A percentile compares a stretch with the other conserved stretches of the same genome.
Evolutionary conservation across 108 stramenopile species (phyloP).

Genomic region (Mediolabrus comicus): DNA sequence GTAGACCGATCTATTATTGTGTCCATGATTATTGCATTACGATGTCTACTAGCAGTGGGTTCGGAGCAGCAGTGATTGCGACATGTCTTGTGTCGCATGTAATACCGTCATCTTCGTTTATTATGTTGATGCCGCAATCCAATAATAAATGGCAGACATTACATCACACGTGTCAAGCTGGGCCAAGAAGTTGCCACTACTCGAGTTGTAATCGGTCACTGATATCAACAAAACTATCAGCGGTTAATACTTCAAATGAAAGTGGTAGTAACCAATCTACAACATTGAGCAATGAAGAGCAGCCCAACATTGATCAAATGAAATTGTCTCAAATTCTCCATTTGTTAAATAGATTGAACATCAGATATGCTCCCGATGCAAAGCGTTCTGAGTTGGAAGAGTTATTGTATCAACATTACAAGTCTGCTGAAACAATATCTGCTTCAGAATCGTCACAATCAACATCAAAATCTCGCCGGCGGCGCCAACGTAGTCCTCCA

Average conservation of each 20-base stretch:
- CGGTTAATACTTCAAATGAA: neutral
- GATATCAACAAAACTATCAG: neutral
- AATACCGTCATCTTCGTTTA: neutral
- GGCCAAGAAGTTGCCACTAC: neutral
- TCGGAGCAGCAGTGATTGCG: neutral
- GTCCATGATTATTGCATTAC: neutral
- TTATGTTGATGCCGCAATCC: neutral
- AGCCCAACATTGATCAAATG: neutral
- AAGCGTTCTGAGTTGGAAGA: conserved; percentile 18
- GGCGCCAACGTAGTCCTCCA: neutral
- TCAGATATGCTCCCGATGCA: conserved; percentile 33
- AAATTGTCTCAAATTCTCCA: conserved; percentile 18
- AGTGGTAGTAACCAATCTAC: neutral
- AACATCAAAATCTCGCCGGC: neutral
- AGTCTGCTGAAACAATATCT: neutral
- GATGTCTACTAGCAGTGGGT: neutral
- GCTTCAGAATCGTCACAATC: neutral
- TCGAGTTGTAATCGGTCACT: neutral
- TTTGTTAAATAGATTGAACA: conserved; percentile 5
- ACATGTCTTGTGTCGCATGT: neutral
- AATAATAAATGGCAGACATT: no score
- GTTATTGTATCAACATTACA: neutral
- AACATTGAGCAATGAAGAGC: no score
- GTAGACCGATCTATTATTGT: neutral
- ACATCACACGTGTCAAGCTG: neutral